A percentile compares a stretch with the other conserved stretches of the same genome.
Evolutionary conservation across 2,329 filamentous ascomycete species (phyloP).

Genomic region (Ophiostoma australiae): DNA sequence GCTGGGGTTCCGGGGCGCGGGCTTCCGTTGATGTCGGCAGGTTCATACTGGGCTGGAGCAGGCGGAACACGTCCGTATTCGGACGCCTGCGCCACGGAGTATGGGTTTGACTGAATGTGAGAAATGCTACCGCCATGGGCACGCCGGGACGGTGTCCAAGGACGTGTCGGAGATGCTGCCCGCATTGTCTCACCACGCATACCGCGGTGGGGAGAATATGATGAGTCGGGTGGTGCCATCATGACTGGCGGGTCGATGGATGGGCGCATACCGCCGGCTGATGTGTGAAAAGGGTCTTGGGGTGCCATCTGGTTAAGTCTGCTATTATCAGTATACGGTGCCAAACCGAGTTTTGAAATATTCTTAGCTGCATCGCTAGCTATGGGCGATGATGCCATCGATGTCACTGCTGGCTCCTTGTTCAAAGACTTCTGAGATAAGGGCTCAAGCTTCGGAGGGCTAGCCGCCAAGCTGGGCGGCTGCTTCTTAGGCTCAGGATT

Average conservation of each 20-base stretch:
- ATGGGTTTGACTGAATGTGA: constrained; percentile 32
- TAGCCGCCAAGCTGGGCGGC: background rate
- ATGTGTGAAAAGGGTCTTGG: constrained; percentile 24
- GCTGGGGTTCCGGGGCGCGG: constrained; percentile 88
- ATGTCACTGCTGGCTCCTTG: background rate
- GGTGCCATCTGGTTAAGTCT: constrained; percentile 21
- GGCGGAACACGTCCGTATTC: constrained; percentile 64
- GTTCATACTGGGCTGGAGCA: constrained; percentile 71
- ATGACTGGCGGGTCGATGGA: constrained; percentile 58
- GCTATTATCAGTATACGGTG: constrained; percentile 18
- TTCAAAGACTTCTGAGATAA: constrained; percentile 35
- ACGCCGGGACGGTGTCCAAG: constrained; percentile 52
- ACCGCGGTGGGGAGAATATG: constrained; percentile 48
- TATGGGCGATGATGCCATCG: background rate
- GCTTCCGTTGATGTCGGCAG: constrained; percentile 80
- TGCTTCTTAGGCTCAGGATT: constrained; percentile 17
- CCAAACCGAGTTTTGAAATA: background rate
- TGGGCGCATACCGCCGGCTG: background rate
- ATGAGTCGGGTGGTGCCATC: constrained; percentile 49
- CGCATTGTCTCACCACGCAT: constrained; percentile 42
- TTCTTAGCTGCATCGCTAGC: background rate
- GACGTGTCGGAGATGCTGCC: constrained; percentile 49
- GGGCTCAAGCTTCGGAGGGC: constrained; percentile 25
- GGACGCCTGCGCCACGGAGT: constrained; percentile 33
- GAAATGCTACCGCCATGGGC: constrained; percentile 5